Conservation (phyloP, 148 eudicot genomes). For the Heliamphora exappendiculata region DNA sequence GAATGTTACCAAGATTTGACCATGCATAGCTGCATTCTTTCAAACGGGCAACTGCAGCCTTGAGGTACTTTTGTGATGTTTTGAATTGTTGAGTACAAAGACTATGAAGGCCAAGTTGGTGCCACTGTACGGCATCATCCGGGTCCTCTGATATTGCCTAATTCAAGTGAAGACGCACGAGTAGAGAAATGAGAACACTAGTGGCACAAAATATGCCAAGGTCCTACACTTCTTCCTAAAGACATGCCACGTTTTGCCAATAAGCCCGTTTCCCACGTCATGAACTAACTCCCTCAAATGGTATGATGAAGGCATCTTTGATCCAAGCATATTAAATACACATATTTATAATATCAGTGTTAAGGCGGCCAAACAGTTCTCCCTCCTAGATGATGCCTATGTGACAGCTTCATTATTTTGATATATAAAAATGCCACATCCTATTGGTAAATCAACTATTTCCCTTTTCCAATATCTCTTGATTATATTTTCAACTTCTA, state of each 20-base stretch:
- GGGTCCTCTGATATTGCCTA: constrained; percentile 94
- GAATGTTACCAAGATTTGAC: constrained; percentile 82
- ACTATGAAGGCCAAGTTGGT: constrained; percentile 91
- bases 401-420: background rate
- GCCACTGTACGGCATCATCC: constrained; percentile 88
- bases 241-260: background rate
- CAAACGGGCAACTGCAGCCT: constrained; percentile 77
- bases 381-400: background rate
- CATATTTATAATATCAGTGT: background rate
- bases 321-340: background rate
- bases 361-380: background rate
- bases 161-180: constrained; percentile 8
- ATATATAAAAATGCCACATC: background rate
- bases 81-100: constrained; percentile 74
- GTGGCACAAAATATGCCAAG: background rate
- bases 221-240: background rate
- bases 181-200: background rate
- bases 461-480: background rate
- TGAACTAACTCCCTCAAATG: background rate
- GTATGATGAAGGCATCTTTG: background rate
- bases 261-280: background rate
- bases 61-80: constrained; percentile 73
- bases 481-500: background rate
- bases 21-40: constrained; percentile 78
- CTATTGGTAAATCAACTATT: background rate